Evolutionary conservation across 805 yeast genomes (phyloP), one percentile per base, ranked within the genome.

Genomic region (Sugiyamaella chiloensis): DNA sequence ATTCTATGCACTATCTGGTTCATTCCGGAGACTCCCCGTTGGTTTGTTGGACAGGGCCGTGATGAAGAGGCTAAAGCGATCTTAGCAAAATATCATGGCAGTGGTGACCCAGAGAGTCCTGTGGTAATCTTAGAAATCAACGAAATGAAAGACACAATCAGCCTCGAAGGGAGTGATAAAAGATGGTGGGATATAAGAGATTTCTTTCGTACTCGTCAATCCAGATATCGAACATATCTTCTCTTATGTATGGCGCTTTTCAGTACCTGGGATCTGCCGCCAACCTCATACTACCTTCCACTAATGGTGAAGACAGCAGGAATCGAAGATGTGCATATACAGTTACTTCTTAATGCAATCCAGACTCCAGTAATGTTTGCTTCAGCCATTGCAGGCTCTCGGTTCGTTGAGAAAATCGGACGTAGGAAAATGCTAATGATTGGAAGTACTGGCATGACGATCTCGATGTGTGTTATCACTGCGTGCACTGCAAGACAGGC

Each of bases 361-460:
- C 47, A 47, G 26, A 46, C 51, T 9, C 44, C 47, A 3, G 24
- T 50, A 23, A 43, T 35, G 44, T 47, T 42, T 23, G 19, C 36
- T 20, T 32, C 46, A 40, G 51, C 55, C 6, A 29, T 50, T 12
- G 11, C 34, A 14, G 55, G 56, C n/a, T 50, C 61, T 12, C 42
- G 51, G 12, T 57, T 56, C 11, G 56, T 55, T 19, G 64, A 62
- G 24, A 52, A 37, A 12, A 44, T 57, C 17, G 65, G 65, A 3
- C 56, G 66, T 50, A 52, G 65, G 41, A 58, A 56, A 17, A 48
- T 53, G 52, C 51, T 62, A 14, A 47, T 62, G 39, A 40, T 48
- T 37, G 55, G 61, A 11, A 51, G 52, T 20, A 37, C 53, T 11
- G 63, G 60, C 3, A 41, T 55, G 37, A 51, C 61, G 11, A 16